These are phyloP conservation scores for Cutaneotrichosporon spelunceum DNA, from an alignment of 1,284 basidiomycete genomes.

Conservation along the genomic window DNA sequence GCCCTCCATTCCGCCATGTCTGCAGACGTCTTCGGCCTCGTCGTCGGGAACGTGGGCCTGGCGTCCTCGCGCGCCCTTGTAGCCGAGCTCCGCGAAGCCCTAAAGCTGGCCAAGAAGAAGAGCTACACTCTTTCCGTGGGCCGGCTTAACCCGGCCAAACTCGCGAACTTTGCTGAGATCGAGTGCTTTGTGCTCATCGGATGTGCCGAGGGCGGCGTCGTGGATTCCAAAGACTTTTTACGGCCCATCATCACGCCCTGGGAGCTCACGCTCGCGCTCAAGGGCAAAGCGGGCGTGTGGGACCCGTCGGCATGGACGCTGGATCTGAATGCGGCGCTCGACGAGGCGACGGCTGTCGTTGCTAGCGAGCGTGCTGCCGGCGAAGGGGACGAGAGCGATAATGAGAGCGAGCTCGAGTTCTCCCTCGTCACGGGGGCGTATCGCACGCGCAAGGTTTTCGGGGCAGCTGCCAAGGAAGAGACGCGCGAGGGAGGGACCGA, in stretches of 20 bases:
- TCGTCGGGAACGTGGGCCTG: slow-evolving; percentile 91
- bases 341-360: slow-evolving; percentile 19
- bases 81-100: slow-evolving; percentile 65
- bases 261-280: slow-evolving; percentile 80
- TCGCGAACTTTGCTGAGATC: slow-evolving; percentile 94
- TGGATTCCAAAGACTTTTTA: slow-evolving; percentile 86
- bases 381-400: slow-evolving; percentile 22
- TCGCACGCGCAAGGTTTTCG: slow-evolving; percentile 56
- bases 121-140: slow-evolving; percentile 94
- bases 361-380: slow-evolving; percentile 22
- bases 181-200: slow-evolving; percentile 95
- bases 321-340: slow-evolving; percentile 42
- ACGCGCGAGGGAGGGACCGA: slow-evolving; percentile 13
- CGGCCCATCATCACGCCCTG: slow-evolving; percentile 91
- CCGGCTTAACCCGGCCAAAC: slow-evolving; percentile 89
- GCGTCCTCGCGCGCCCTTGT: slow-evolving; percentile 75
- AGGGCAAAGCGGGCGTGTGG: slow-evolving; percentile 72
- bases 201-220: slow-evolving; percentile 87
- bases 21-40: slow-evolving; percentile 89
- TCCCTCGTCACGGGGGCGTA: slow-evolving; percentile 85
- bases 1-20: slow-evolving; percentile 84
- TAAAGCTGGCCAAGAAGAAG: slow-evolving; percentile 71
- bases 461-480: slow-evolving; percentile 2
- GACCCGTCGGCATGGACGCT: slow-evolving; percentile 60
- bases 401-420: slow-evolving; percentile 68